Evolutionary conservation across 176 grass and related monocot species (phyloP).

Genomic region (Oropetium thomaeum): DNA sequence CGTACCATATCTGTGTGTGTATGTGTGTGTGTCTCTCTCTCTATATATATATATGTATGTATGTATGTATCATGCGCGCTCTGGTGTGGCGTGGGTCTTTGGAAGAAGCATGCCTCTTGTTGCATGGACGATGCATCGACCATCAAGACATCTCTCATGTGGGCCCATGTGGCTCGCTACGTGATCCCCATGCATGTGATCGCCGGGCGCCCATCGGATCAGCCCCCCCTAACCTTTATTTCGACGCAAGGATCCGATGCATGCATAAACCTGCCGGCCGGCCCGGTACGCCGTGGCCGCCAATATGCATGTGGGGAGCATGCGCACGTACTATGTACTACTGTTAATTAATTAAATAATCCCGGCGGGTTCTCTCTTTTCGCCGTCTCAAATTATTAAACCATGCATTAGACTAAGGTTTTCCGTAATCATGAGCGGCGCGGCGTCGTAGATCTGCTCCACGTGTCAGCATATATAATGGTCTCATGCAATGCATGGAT

Average conservation of each 20-base stretch:
- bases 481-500: too few relatives aligned
- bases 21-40: too few relatives aligned
- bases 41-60: too few relatives aligned
- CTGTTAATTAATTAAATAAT: too few relatives aligned
- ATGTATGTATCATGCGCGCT: too few relatives aligned
- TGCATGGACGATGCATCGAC: not conserved
- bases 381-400: too few relatives aligned
- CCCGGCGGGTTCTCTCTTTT: too few relatives aligned
- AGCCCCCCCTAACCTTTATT: too few relatives aligned
- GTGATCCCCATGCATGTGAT: conserved; percentile 46
- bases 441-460: not conserved
- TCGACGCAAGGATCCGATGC: conserved; percentile 26
- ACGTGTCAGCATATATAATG: too few relatives aligned
- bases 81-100: conserved; percentile 12
- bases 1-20: not conserved
- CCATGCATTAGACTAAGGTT: not conserved
- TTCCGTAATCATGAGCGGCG: not conserved
- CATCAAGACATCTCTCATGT: conserved; percentile 38
- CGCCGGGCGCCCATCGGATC: not conserved
- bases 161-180: not conserved
- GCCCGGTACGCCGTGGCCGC: conserved; percentile 12
- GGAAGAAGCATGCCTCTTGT: conserved; percentile 12
- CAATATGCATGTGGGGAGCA: too few relatives aligned
- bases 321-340: too few relatives aligned
- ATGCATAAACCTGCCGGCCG: not conserved